A percentile compares a stretch with the other conserved stretches of the same genome.
phyloP scores from a whole-genome alignment of 2,329 filamentous ascomycete genomes.

The Coniochaeta sp. region DNA sequence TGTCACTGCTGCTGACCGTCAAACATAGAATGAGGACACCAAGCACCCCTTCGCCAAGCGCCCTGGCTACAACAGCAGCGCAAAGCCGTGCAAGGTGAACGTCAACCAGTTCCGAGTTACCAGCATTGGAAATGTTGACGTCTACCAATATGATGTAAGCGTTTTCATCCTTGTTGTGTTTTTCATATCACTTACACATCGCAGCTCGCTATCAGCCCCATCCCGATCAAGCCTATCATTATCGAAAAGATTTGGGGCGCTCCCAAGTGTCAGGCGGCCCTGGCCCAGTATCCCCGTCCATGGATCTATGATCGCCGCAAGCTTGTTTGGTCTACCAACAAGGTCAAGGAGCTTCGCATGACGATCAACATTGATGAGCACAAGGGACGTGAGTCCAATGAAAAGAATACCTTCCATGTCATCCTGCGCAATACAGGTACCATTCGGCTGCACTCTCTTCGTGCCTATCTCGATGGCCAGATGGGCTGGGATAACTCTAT shows the following conservation, averaged over 20 bases:
- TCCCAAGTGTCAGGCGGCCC: slow-evolving; percentile 43
- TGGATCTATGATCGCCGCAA: slow-evolving; percentile 81
- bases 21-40: not conserved
- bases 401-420: slow-evolving; percentile 48
- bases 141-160: slow-evolving; percentile 84
- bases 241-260: slow-evolving; percentile 73
- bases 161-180: not conserved
- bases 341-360: slow-evolving; percentile 40
- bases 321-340: slow-evolving; percentile 64
- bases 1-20: not conserved
- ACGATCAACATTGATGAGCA: slow-evolving; percentile 68
- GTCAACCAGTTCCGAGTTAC: slow-evolving; percentile 73
- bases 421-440: slow-evolving; percentile 57
- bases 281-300: slow-evolving; percentile 36
- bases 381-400: slow-evolving; percentile 23
- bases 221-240: slow-evolving; percentile 51
- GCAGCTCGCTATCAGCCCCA: slow-evolving; percentile 61
- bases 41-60: slow-evolving; percentile 32
- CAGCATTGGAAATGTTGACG: slow-evolving; percentile 48
- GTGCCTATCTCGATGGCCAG: slow-evolving; percentile 56
- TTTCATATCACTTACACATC: slow-evolving; percentile 5
- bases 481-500: slow-evolving; percentile 58
- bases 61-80: slow-evolving; percentile 50
- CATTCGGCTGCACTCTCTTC: slow-evolving; percentile 61
- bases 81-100: slow-evolving; percentile 44